These are phyloP conservation scores for Lipomyces yamanashiensis DNA, from an alignment of 805 yeast species.

Conservation along the genomic window DNA sequence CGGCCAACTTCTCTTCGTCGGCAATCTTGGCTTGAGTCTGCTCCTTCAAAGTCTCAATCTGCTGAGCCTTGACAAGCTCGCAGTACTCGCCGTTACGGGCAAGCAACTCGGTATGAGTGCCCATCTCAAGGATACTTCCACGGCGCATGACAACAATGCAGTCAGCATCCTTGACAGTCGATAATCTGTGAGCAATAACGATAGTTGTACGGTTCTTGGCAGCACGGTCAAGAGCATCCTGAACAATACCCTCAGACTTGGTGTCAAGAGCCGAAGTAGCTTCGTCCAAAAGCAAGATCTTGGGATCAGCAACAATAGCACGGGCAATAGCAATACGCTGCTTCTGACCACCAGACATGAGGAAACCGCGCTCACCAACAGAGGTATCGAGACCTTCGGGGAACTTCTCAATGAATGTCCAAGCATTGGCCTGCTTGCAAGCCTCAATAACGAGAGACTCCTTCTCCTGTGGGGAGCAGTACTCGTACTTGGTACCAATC, in stretches of 20 bases:
- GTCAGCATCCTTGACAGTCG: conserved; percentile 57
- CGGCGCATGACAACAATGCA: conserved; percentile 52
- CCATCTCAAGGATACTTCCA: conserved; percentile 53
- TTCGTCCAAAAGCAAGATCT: conserved; percentile 62
- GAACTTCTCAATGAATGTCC: conserved; percentile 54
- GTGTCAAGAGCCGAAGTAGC: conserved; percentile 72
- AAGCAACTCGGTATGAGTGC: conserved; percentile 44
- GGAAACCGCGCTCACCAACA: conserved; percentile 62
- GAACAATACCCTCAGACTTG: conserved; percentile 63
- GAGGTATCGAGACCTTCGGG: conserved; percentile 57
- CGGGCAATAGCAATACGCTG: conserved; percentile 69
- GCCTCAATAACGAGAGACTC: conserved; percentile 50
- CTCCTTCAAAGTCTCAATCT: conserved; percentile 32
- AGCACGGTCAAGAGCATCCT: conserved; percentile 53
- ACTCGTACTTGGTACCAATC: conserved; percentile 41
- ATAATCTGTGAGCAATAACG: conserved; percentile 57
- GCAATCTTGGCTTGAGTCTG: conserved; percentile 29
- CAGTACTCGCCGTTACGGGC: conserved; percentile 38
- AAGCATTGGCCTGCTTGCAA: conserved; percentile 58
- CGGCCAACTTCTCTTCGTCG: conserved; percentile 22
- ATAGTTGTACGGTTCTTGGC: conserved; percentile 51
- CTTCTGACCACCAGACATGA: conserved; percentile 71
- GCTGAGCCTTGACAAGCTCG: conserved; percentile 43
- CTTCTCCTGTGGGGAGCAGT: conserved; percentile 48
- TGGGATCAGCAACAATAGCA: conserved; percentile 60